Base-by-base conservation (phyloP, 2,329 filamentous ascomycete species). In the Acephala macrosclerotiorum region DNA sequence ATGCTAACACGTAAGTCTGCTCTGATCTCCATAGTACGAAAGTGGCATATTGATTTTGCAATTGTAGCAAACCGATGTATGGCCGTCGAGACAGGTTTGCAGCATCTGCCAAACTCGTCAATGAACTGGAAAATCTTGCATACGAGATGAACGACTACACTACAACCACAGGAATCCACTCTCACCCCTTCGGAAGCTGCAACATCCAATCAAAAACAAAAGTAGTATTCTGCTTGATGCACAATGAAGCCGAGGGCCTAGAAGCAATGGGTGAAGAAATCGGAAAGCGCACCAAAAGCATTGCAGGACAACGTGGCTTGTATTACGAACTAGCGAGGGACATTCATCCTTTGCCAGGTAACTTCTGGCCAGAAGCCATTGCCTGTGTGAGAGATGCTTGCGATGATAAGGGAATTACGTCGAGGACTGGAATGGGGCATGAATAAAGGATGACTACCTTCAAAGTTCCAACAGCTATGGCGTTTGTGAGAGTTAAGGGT, bases 31-130 rank as follows among this genome's bases (percentile, higher is more conserved):
- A 40, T 12, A 40, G 36, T 40, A 40, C 2, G 8, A 40, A 11
- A 40, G 42, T 9, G 47, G 14, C 2, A 51, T 29, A 4, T 18
- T 26, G 47, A 29, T 26, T 16, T 29, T 1, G 11, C 3, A 25
- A 18, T 45, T 26, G 16, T 9, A 51, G 47, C 14, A 53, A 53
- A 16, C 71, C 73, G 20, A 12, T 70, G 71, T 20, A 86, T 92
- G 61, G 49, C 6, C 22, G 26, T 11, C 22, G 49, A n/a, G 60
- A 62, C 25, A 25, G 49, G 6, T 22, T 62, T n/a, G 42, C 53
- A 20, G 60, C 33, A n/a, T 51, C 60, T 3, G 60, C 60, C 5
- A 57, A 62, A 33, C 53, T 57, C 20, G 47, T 62, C 47, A 38
- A 29, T 22, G 49, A 56, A 22, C 18, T 49, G 22, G 47, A 62